Conservation (phyloP, 2,329 filamentous ascomycete genomes). For the Tolypocladium amazonense region DNA sequence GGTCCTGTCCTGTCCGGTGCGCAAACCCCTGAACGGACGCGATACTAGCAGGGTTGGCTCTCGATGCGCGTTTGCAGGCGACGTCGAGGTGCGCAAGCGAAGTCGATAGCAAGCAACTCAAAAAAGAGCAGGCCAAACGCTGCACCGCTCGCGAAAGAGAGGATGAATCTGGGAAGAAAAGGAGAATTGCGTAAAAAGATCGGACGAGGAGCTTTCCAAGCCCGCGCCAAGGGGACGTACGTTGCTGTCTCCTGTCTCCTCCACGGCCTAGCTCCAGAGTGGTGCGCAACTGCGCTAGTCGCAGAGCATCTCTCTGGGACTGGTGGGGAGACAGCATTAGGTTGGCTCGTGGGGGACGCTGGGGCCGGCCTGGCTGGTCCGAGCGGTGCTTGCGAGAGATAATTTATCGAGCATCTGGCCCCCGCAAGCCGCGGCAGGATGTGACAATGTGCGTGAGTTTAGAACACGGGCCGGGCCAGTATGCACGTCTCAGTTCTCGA, state of each 20-base stretch:
- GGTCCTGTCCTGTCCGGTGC: conserved; percentile 1
- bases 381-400: neutral
- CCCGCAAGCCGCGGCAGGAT: neutral
- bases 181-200: neutral
- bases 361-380: neutral
- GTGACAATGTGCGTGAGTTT: neutral
- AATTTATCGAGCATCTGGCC: neutral
- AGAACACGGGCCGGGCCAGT: neutral
- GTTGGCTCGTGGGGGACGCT: neutral
- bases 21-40: neutral
- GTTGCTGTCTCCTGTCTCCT: neutral
- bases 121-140: neutral
- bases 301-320: neutral
- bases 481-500: neutral
- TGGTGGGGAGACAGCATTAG: neutral
- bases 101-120: neutral
- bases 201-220: neutral
- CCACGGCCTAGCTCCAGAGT: neutral
- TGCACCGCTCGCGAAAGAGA: neutral
- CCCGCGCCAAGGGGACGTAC: neutral
- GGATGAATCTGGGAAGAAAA: neutral
- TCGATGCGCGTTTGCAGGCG: neutral
- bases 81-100: neutral
- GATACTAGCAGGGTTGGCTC: neutral
- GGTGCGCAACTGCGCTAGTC: neutral